These are phyloP conservation scores for Tolypocladium cylindrosporum DNA, from an alignment of 2,329 filamentous ascomycete species.

Conservation along the genomic window DNA sequence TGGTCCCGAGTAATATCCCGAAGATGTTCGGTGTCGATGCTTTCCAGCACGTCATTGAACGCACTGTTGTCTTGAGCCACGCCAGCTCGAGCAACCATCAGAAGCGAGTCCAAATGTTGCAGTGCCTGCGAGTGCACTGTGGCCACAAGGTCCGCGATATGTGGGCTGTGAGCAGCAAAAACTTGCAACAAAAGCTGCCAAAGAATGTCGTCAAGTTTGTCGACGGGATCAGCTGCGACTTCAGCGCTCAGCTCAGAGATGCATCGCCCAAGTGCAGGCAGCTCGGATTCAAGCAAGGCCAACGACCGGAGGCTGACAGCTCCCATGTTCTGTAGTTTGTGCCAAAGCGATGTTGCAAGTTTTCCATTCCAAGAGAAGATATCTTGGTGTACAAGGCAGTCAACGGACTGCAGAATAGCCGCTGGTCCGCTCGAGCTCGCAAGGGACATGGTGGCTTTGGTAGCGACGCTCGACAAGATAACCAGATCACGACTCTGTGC, in stretches of 20 bases:
- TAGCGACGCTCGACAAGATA: conserved; percentile 35
- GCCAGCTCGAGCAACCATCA: conserved; percentile 2
- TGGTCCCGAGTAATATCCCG: conserved; percentile 26
- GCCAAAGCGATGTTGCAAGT: conserved; percentile 37
- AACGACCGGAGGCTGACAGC: conserved; percentile 50
- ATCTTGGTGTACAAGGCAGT: conserved; percentile 31
- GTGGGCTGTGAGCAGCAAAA: conserved; percentile 26
- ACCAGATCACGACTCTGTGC: conserved; percentile 26
- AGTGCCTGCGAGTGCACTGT: conserved; percentile 15
- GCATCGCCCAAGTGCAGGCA: conserved; percentile 49
- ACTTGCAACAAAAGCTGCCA: conserved; percentile 33
- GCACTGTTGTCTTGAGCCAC: neutral
- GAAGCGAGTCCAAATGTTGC: conserved; percentile 8
- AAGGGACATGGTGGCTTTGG: conserved; percentile 21
- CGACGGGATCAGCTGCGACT: conserved; percentile 38
- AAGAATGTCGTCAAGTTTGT: conserved; percentile 38
- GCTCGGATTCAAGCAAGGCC: conserved; percentile 53
- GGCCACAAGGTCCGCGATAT: conserved; percentile 16
- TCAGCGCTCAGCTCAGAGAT: conserved; percentile 38
- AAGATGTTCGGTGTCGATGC: conserved; percentile 25
- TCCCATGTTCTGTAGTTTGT: conserved; percentile 39
- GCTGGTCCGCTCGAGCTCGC: conserved; percentile 24
- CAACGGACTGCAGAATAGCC: conserved; percentile 34
- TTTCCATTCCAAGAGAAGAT: conserved; percentile 30
- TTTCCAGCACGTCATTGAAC: conserved; percentile 13